These are phyloP conservation scores for Hippophae tibetana DNA, from an alignment of 306 rosid genomes.

Conservation along the genomic window DNA sequence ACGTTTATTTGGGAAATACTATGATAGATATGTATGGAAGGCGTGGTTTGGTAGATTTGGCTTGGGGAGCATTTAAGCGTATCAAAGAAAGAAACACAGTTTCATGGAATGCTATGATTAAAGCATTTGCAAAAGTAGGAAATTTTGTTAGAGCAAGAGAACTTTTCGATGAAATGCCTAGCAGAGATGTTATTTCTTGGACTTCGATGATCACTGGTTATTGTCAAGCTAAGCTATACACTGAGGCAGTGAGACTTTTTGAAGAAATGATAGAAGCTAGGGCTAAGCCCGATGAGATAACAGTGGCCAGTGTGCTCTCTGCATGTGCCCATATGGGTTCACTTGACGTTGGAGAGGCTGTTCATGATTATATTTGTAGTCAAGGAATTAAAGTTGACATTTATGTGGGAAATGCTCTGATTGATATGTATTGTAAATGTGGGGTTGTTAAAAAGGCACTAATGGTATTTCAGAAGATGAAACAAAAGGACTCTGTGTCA, in stretches of 20 bases:
- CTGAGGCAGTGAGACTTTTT: conserved; percentile 58
- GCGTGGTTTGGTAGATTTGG: conserved; percentile 43
- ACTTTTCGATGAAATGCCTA: conserved; percentile 51
- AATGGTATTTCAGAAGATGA: conserved; percentile 56
- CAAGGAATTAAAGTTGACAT: conserved; percentile 50
- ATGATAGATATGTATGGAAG: conserved; percentile 67
- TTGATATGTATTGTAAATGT: conserved; percentile 85
- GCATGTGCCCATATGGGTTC: conserved; percentile 89
- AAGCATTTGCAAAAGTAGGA: conserved; percentile 47
- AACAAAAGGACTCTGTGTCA: conserved; percentile 50
- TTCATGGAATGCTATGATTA: conserved; percentile 77
- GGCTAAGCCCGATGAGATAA: conserved; percentile 61
- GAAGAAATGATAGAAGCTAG: conserved; percentile 68
- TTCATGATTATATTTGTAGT: conserved; percentile 39
- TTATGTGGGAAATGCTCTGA: conserved; percentile 67
- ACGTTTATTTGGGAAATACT: conserved; percentile 72
- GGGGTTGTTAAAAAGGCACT: conserved; percentile 70
- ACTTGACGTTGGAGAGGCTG: conserved; percentile 64
- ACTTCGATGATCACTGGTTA: conserved; percentile 67
- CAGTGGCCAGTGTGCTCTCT: conserved; percentile 64
- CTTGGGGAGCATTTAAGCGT: conserved; percentile 48
- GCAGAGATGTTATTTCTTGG: conserved; percentile 75
- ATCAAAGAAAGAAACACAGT: conserved; percentile 52
- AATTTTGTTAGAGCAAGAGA: conserved; percentile 36
- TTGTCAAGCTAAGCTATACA: conserved; percentile 55